A percentile compares a stretch with the other conserved stretches of the same genome.
These are phyloP conservation scores for Cryptosporidium andersoni DNA, from an alignment of 169 alveolate genomes.

Conservation along the genomic window DNA sequence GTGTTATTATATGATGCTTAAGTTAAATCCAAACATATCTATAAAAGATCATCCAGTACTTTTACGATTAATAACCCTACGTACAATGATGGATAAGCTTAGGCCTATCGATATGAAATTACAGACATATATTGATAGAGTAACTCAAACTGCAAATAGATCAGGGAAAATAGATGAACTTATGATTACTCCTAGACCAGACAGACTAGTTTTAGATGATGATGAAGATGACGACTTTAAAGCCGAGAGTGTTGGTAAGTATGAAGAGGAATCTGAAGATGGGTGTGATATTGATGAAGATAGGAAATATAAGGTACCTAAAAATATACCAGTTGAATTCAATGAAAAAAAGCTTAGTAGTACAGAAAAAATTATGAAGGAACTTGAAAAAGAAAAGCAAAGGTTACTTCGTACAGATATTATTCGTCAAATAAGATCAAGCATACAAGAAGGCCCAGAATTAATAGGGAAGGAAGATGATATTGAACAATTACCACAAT, in stretches of 20 bases:
- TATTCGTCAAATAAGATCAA: slow-evolving; percentile 70
- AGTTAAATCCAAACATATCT: slow-evolving; percentile 38
- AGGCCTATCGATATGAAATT: slow-evolving; percentile 69
- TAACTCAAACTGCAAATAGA: slow-evolving; percentile 30
- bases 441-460: slow-evolving; percentile 49
- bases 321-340: slow-evolving; percentile 75
- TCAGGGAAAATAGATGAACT: slow-evolving; percentile 45
- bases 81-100: slow-evolving; percentile 70
- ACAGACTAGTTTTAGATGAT: slow-evolving; percentile 54
- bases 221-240: slow-evolving; percentile 34
- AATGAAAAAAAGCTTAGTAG: slow-evolving; percentile 73
- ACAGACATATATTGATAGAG: slow-evolving; percentile 42
- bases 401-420: slow-evolving; percentile 48
- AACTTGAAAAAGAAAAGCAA: slow-evolving; percentile 39
- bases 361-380: slow-evolving; percentile 73
- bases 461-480: slow-evolving; percentile 34
- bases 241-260: slow-evolving; percentile 1
- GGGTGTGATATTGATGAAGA: slow-evolving; percentile 60
- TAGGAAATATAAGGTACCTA: slow-evolving; percentile 71
- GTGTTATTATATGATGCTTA: slow-evolving; percentile 66
- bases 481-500: slow-evolving; percentile 54
- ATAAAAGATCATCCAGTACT: slow-evolving; percentile 74
- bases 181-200: slow-evolving; percentile 44
- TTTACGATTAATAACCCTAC: slow-evolving; percentile 65
- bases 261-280: slow-evolving; percentile 70